phyloP scores from a whole-genome alignment of 2,329 filamentous ascomycete species.

The Arthrobotrys conoides region DNA sequence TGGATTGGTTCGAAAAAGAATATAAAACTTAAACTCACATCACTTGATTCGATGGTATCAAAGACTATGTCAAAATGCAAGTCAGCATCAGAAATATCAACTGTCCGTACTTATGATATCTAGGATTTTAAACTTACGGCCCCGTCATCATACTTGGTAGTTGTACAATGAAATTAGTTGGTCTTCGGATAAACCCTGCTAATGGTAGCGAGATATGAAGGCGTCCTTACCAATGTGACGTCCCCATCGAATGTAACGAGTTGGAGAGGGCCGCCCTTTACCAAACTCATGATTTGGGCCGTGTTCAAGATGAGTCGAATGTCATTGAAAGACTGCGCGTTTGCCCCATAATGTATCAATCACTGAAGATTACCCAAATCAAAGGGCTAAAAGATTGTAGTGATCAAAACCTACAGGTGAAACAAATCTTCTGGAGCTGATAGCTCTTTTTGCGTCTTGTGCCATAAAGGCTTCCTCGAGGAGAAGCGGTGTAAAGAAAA shows the following conservation, averaged over 20 bases:
- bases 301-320: conserved; percentile 93
- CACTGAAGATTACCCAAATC: not conserved
- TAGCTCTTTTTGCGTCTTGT: conserved; percentile 87
- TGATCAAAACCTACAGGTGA: conserved; percentile 72
- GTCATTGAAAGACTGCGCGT: conserved; percentile 84
- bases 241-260: conserved; percentile 98
- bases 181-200: conserved; percentile 67
- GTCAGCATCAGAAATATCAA: conserved; percentile 5
- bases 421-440: conserved; percentile 91
- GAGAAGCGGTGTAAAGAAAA: conserved; percentile 89
- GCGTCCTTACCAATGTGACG: conserved; percentile 76
- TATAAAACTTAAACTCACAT: conserved; percentile 30
- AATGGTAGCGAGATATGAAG: not conserved
- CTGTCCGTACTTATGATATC: not conserved
- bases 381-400: not conserved
- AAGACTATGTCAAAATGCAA: conserved; percentile 20
- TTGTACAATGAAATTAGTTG: conserved; percentile 67
- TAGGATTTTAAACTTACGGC: conserved; percentile 66
- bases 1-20: too few species aligned
- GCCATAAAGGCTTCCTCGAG: conserved; percentile 92
- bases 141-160: conserved; percentile 36
- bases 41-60: conserved; percentile 59
- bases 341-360: not conserved
- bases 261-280: conserved; percentile 79
- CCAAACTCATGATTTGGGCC: conserved; percentile 92